These are phyloP conservation scores for Aegle marmelos DNA, from an alignment of 345 rosid species.

Conservation along the genomic window DNA sequence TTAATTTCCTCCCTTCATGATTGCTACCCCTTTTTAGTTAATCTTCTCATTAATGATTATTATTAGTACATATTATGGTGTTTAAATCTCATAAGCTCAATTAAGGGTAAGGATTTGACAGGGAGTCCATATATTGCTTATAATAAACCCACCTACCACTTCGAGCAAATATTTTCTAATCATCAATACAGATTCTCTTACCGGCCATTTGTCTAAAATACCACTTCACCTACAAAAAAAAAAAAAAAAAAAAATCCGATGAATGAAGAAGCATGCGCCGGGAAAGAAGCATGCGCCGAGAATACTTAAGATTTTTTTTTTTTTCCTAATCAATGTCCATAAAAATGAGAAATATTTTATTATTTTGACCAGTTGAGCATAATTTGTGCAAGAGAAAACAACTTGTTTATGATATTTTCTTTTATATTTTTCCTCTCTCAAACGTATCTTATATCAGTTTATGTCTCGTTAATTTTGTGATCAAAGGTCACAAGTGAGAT, in stretches of 20 bases:
- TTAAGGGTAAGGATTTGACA: not conserved
- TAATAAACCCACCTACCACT: not conserved
- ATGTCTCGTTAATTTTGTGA: not conserved
- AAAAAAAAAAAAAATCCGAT: too few relatives aligned
- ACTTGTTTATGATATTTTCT: too few relatives aligned
- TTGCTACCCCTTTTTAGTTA: conserved; percentile 6
- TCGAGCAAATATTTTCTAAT: too few relatives aligned
- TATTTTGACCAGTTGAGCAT: too few relatives aligned
- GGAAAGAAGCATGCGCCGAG: too few relatives aligned
- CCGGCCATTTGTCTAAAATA: not conserved
- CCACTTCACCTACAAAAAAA: not conserved
- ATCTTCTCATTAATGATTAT: conserved; percentile 14
- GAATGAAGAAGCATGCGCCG: not conserved
- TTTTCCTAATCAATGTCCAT: too few relatives aligned
- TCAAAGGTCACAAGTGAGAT: not conserved
- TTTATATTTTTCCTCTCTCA: not conserved
- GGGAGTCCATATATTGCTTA: not conserved
- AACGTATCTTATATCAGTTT: not conserved
- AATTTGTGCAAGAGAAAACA: too few relatives aligned
- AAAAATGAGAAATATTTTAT: too few relatives aligned
- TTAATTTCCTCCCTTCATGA: not conserved
- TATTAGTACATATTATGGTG: not conserved
- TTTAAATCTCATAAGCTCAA: not conserved
- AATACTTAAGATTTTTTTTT: too few relatives aligned
- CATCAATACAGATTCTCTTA: not conserved